Percentiles rank a stretch among this genome's conserved stretches.
phyloP scores from a whole-genome alignment of 2,329 filamentous ascomycete genomes.

The Calonectria multiphialidica region DNA sequence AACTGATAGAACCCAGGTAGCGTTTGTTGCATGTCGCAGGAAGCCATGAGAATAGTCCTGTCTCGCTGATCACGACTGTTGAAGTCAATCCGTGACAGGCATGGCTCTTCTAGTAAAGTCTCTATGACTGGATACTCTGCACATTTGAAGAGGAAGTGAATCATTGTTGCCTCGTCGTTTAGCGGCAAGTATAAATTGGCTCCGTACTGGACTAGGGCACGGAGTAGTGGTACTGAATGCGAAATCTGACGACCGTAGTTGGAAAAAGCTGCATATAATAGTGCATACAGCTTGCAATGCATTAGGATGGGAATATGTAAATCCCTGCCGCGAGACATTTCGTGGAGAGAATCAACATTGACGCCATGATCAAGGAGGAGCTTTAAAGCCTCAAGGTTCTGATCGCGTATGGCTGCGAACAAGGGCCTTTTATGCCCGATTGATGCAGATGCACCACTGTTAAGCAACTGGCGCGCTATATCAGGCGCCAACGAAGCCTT shows the following conservation, averaged over 20 bases:
- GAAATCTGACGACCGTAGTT: not conserved
- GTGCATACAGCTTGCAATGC: not conserved
- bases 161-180: conserved; percentile 32
- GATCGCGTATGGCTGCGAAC: conserved; percentile 25
- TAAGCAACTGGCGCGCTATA: conserved; percentile 21
- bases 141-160: conserved; percentile 32
- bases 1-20: not conserved
- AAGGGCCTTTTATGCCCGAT: conserved; percentile 17
- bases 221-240: conserved; percentile 14
- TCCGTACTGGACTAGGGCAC: conserved; percentile 18
- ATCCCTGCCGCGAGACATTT: not conserved
- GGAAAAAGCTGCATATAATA: conserved; percentile 27
- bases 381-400: conserved; percentile 23
- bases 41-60: conserved; percentile 34
- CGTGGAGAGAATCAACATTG: conserved; percentile 18
- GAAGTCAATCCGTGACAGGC: conserved; percentile 32
- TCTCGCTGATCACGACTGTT: conserved; percentile 31
- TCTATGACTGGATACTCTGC: not conserved
- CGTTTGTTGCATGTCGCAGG: conserved; percentile 20
- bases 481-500: conserved; percentile 19
- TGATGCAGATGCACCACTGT: conserved; percentile 17
- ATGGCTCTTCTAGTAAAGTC: conserved; percentile 28
- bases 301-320: not conserved
- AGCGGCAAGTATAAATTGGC: conserved; percentile 33
- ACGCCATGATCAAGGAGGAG: conserved; percentile 29